A percentile compares a stretch with the other conserved stretches of the same genome.
Evolutionary conservation across 1,284 basidiomycete genomes (phyloP).

Genomic region (Microbotryum scabiosae): DNA sequence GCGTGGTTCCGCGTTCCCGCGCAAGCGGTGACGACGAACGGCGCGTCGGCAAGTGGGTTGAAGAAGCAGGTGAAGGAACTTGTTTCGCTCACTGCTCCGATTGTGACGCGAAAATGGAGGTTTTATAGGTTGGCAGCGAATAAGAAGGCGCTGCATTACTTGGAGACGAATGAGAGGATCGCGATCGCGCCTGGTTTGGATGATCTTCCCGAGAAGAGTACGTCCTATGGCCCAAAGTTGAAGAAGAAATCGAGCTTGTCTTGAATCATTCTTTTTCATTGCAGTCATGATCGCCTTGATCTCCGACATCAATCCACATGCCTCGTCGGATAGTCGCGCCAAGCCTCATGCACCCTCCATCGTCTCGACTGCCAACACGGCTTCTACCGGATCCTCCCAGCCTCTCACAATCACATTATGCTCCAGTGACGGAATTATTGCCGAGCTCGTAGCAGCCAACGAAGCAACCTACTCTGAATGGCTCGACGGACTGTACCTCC

Average conservation of each 20-base stretch:
- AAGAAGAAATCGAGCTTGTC: neutral
- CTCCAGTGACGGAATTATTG: conserved; percentile 56
- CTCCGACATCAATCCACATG: conserved; percentile 52
- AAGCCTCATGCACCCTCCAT: neutral
- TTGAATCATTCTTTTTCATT: neutral
- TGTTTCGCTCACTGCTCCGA: neutral
- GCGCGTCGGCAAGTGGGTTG: conserved; percentile 42
- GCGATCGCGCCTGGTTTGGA: conserved; percentile 69
- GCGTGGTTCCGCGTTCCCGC: conserved; percentile 80
- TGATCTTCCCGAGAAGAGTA: conserved; percentile 69
- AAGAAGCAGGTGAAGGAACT: conserved; percentile 7
- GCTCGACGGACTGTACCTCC: conserved; percentile 89
- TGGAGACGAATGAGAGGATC: conserved; percentile 67
- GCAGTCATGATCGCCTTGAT: conserved; percentile 64
- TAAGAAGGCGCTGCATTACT: conserved; percentile 68
- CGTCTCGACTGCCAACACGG: conserved; percentile 35
- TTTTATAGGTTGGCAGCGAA: conserved; percentile 46
- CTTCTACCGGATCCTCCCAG: conserved; percentile 30
- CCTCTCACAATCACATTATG: conserved; percentile 16
- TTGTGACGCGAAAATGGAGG: conserved; percentile 30
- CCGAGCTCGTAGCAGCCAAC: conserved; percentile 79
- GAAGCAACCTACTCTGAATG: conserved; percentile 83
- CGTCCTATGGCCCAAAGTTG: conserved; percentile 25
- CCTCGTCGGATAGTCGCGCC: conserved; percentile 52
- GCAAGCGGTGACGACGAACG: conserved; percentile 46